These are phyloP conservation scores for Rhamnella rubrinervis DNA, from an alignment of 331 rosid species.

Conservation along the genomic window DNA sequence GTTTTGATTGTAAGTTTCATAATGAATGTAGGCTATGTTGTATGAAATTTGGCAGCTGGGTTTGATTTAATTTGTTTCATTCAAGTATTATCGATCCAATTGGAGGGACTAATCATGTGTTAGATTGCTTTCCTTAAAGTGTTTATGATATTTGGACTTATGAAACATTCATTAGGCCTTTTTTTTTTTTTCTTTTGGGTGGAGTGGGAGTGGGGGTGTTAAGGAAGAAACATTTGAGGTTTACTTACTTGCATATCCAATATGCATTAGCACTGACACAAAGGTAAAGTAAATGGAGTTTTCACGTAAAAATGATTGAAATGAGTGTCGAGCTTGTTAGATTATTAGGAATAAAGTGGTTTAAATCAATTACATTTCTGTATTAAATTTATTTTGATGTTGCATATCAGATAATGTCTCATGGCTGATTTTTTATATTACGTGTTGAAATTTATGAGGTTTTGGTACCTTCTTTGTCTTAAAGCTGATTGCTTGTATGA, in stretches of 20 bases:
- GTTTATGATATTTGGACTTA: not conserved
- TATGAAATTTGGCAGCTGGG: not conserved
- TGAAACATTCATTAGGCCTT: not conserved
- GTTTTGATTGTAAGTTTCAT: not conserved
- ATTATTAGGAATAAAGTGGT: not conserved
- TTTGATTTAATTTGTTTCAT: not conserved
- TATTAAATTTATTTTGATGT: no score
- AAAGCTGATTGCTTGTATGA: no score
- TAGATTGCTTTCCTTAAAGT: not conserved
- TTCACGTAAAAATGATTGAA: not conserved
- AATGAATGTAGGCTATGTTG: not conserved
- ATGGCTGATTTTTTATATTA: no score
- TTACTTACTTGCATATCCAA: not conserved
- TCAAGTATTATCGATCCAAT: not conserved
- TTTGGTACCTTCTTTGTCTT: no score
- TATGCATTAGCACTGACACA: not conserved
- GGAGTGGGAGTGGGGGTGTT: no score
- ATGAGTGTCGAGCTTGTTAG: conserved; percentile 2
- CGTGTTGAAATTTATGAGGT: no score
- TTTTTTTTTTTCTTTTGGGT: no score
- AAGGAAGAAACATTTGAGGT: no score
- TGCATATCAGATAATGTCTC: no score
- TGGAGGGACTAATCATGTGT: not conserved
- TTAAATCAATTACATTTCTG: not conserved
- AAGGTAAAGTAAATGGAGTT: not conserved